Base-by-base conservation (phyloP, 2,329 filamentous ascomycete genomes). In the Phialophora chinensis region DNA sequence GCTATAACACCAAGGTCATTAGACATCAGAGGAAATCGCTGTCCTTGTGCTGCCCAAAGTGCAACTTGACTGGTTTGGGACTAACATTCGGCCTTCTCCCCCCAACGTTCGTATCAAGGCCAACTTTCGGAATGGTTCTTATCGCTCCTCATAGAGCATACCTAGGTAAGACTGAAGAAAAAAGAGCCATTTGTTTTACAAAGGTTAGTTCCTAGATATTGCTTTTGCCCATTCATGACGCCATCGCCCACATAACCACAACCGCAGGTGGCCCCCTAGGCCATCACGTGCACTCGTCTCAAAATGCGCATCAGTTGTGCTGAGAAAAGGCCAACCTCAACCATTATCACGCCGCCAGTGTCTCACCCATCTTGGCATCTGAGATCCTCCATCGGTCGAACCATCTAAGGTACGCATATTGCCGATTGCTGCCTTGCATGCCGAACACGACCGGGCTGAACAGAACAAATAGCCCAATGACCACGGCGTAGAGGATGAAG, bases 371-470 rank as follows among this genome's bases (percentile, higher is more conserved):
- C 59, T 56, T 68, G 47, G 67, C 87, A 75, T 95, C 92, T 53
- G 89, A 88, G 74, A 97, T 90, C 75, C 87, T 90, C 94, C 94
- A 99, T 71, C 82, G 87, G 71, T 89, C 86, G 73, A 97, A 91
- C 95, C 95, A 99, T 84, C 92, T 96, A 82, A 99, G 84, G 82
- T 98, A 93, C 73, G 84, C 86, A 86, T 94, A 99, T 77, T 98
- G 83, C 79, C 87, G 86, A 81, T 92, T 92, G 67, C 86, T 82
- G 14, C 95, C 95, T 65, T 89, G 88, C 92, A 99, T 99, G 68
- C 95, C 95, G 84, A 96, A 99, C 79, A 92, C 95, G 76, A 99
- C 93, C 25, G 91, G 93, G 72, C 94, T 90, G 83, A 99, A 99
- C 74, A 91, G 85, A 75, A 93, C 85, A 81, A 97, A 99, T 50